Evolutionary conservation across 2,329 filamentous ascomycete genomes (phyloP), one percentile per base, ranked within the genome.

Genomic region (Diaporthe vaccinii): DNA sequence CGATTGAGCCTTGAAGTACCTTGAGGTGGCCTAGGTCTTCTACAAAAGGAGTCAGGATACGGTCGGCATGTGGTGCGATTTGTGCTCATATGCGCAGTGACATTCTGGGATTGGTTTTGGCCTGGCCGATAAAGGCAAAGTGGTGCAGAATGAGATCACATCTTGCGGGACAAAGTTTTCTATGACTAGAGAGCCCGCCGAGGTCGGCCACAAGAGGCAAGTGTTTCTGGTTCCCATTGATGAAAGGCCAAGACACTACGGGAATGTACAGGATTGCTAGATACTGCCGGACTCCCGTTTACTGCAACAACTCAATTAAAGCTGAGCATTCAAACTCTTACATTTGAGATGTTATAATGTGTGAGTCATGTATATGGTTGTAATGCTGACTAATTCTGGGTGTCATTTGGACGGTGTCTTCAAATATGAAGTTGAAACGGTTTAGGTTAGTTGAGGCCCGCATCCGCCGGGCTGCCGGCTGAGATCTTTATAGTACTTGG

Each of bases 11-110:
- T 44, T 2, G 17, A 49, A 3, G 36, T 49, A 17, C 28, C 31
- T n/a, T 65, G 20, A 3, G 9, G 41, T 28, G 12, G 15, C 31
- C 28, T 8, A 20, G 12, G 46, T n/a, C 46, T 5, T 10, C 4
- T 10, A 4, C 9, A 22, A 41, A 7, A 20, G 2, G 31, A 49
- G 22, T 20, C 58, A n/a, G 12, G 4, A 36, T 2, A 10, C 4
- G 22, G 14, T 53, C 10, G 5, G 20, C 14, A 6, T n/a, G 20
- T 39, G 20, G 9, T 25, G 4, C 14, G 12, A 28, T 25, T n/a
- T 14, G 28, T 68, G 65, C 65, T 53, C 65, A 68, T 68, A 28
- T 68, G 65, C 65, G 65, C 65, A 68, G 9, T 68, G 31, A 5
- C 12, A 39, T 49, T n/a, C 12, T 8, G 14, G 25, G 41, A 1